These are phyloP conservation scores for Phialemoniopsis sp. DNA, from an alignment of 2,329 filamentous ascomycete species.

Conservation along the genomic window DNA sequence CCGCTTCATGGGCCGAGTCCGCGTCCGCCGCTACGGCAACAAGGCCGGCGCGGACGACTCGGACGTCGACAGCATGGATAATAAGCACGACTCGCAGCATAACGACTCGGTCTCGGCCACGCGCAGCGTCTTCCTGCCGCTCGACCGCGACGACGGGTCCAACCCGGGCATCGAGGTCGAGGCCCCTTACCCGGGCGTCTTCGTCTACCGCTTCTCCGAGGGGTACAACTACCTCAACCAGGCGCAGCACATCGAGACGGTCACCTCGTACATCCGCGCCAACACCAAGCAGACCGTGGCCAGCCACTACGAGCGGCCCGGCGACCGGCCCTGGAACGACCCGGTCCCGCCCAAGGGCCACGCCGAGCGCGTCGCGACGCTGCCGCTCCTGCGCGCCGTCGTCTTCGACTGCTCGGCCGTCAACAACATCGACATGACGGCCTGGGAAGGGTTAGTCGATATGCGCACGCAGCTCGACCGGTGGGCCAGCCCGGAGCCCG, in stretches of 20 bases:
- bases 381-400: constrained; percentile 35
- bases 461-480: constrained; percentile 48
- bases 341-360: constrained; percentile 32
- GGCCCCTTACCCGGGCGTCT: constrained; percentile 41
- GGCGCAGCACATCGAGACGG: constrained; percentile 37
- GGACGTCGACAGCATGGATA: not conserved
- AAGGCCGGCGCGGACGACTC: too few species aligned
- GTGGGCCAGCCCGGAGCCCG: constrained; percentile 38
- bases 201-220: constrained; percentile 47
- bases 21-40: constrained; percentile 10
- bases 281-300: constrained; percentile 33
- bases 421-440: constrained; percentile 52
- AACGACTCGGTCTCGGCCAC: not conserved
- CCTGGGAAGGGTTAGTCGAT: constrained; percentile 49
- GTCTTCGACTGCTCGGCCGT: constrained; percentile 52
- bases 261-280: constrained; percentile 32
- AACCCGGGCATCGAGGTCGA: constrained; percentile 38
- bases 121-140: constrained; percentile 33
- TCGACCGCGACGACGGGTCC: constrained; percentile 34
- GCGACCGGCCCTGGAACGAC: constrained; percentile 54
- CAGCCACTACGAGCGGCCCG: constrained; percentile 18
- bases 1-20: constrained; percentile 37
- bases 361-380: constrained; percentile 3
- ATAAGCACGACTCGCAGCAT: too few species aligned
- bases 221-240: constrained; percentile 50